Percentiles rank a stretch among this genome's conserved stretches.
These are phyloP conservation scores for Odontarrhena argentea DNA, from an alignment of 345 rosid genomes.

Conservation along the genomic window DNA sequence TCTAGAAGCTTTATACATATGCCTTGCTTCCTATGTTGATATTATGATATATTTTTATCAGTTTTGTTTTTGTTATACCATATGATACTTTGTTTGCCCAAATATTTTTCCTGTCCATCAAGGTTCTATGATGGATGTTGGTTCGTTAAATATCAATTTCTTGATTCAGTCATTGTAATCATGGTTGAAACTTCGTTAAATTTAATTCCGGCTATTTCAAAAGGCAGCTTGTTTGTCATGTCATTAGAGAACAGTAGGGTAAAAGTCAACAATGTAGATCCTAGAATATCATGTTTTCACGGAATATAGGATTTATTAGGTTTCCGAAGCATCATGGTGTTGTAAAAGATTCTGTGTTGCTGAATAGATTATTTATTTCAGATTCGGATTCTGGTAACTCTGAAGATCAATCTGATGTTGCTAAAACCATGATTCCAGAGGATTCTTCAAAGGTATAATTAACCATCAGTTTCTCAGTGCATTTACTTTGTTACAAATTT, in stretches of 20 bases:
- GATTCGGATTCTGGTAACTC: conserved; percentile 67
- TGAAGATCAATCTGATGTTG: conserved; percentile 56
- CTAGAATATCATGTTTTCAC: conserved; percentile 6
- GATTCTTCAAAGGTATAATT: conserved; percentile 53
- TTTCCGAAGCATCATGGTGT: conserved; percentile 9
- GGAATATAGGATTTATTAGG: conserved; percentile 3
- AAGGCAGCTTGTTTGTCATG: neutral
- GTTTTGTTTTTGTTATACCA: neutral
- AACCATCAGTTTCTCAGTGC: conserved; percentile 22
- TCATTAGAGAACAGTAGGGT: neutral
- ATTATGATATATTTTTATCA: neutral
- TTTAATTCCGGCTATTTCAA: neutral
- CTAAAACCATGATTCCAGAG: conserved; percentile 48
- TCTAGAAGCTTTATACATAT: conserved; percentile 10
- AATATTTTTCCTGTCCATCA: conserved; percentile 1
- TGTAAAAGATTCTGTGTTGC: conserved; percentile 11
- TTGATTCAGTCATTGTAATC: neutral
- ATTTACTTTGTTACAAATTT: conserved; percentile 10
- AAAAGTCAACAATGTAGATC: conserved; percentile 3
- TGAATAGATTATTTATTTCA: conserved; percentile 36
- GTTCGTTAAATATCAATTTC: neutral
- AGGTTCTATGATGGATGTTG: neutral
- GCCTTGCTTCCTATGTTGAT: conserved; percentile 13
- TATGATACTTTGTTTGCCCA: neutral
- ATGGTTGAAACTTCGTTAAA: neutral